Evolutionary conservation across 1,139 yeast genomes (phyloP).

Genomic region (Pichia sp.): DNA sequence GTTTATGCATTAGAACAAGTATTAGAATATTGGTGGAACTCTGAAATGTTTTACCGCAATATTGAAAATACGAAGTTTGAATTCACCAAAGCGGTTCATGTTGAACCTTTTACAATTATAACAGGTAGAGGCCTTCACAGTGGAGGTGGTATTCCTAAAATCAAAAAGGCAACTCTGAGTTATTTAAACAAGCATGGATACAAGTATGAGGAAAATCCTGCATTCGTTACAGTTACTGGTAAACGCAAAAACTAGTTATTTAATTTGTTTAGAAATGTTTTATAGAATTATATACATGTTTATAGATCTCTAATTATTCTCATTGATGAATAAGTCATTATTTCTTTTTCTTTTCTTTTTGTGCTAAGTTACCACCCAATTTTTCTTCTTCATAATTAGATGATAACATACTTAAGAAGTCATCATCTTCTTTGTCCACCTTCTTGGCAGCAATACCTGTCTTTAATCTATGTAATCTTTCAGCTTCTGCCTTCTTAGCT

Average conservation of each 20-base stretch:
- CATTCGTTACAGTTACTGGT: constrained; percentile 43
- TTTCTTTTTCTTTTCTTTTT: constrained; percentile 27
- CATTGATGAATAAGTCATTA: no score
- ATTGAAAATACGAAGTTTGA: constrained; percentile 34
- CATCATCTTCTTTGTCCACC: constrained; percentile 25
- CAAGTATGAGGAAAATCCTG: constrained; percentile 39
- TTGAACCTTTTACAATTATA: constrained; percentile 37
- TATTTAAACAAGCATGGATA: constrained; percentile 34
- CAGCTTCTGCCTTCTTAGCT: constrained; percentile 24
- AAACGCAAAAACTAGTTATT: constrained; percentile 21
- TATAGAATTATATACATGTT: no score
- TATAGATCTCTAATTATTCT: no score
- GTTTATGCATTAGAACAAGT: constrained; percentile 31
- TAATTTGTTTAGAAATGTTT: no score
- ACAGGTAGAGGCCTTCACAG: constrained; percentile 67
- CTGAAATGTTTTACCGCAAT: constrained; percentile 39
- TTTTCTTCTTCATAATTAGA: constrained; percentile 29
- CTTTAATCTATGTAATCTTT: constrained; percentile 24
- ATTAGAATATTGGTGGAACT: constrained; percentile 49
- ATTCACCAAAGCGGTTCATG: constrained; percentile 32
- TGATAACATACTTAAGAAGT: constrained; percentile 28
- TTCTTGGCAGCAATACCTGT: constrained; percentile 23
- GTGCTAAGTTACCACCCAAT: constrained; percentile 31
- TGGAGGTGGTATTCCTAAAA: constrained; percentile 41
- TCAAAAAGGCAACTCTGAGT: constrained; percentile 36